Conservation (phyloP, 1,284 basidiomycete species). For the Leccinum subatratum region DNA sequence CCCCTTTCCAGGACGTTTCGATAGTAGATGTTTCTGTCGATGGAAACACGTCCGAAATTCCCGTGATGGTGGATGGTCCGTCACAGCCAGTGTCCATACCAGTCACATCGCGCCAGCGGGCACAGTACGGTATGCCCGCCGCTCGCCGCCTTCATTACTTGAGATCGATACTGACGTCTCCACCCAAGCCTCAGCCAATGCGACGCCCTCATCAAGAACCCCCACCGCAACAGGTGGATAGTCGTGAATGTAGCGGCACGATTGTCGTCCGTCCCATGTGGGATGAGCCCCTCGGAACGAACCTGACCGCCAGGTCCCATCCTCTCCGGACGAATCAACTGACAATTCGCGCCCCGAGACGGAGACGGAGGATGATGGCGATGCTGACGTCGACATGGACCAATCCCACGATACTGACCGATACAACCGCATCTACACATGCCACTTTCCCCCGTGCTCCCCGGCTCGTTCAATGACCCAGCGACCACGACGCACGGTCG, state of each 20-base stretch:
- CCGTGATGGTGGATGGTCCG: constrained; percentile 22
- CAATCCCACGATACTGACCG: constrained; percentile 42
- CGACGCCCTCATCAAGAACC: constrained; percentile 57
- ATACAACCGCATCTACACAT: constrained; percentile 26
- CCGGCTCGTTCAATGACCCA: constrained; percentile 37
- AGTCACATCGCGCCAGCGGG: constrained; percentile 22
- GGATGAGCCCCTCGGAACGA: constrained; percentile 41
- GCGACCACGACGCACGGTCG: constrained; percentile 48
- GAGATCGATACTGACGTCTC: constrained; percentile 51
- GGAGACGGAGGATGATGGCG: constrained; percentile 69
- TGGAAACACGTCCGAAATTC: constrained; percentile 20
- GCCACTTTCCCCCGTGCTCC: constrained; percentile 39
- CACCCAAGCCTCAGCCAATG: constrained; percentile 53
- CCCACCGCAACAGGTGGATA: constrained; percentile 52
- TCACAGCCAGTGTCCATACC: constrained; percentile 20
- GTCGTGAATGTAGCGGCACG: constrained; percentile 70
- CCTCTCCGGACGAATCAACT: constrained; percentile 48
- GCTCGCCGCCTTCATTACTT: constrained; percentile 35
- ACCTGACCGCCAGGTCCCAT: constrained; percentile 30
- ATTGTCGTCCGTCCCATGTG: constrained; percentile 63
- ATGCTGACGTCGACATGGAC: constrained; percentile 52
- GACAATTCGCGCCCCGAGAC: constrained; percentile 61
- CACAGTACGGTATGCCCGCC: constrained; percentile 20
- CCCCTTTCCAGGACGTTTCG: constrained; percentile 22
- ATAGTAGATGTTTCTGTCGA: constrained; percentile 25